Percentiles rank a stretch among this genome's conserved stretches.
Conservation (phyloP, 768 basidiomycete species). For the Lactarius akahatsu region DNA sequence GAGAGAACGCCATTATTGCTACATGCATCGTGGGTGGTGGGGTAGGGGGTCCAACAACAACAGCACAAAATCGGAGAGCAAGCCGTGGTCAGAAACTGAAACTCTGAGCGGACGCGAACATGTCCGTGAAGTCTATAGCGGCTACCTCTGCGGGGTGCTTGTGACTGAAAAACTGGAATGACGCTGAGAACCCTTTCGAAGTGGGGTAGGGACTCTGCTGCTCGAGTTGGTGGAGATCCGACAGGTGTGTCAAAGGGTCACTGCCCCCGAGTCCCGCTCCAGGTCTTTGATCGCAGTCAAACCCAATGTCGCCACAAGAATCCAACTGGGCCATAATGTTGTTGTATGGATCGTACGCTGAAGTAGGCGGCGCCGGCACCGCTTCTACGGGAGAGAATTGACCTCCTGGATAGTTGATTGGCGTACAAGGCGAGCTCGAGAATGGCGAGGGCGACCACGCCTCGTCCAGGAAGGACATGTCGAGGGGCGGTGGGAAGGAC, state of each 20-base stretch:
- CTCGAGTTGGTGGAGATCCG: not conserved
- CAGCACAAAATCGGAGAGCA: slow-evolving; percentile 9
- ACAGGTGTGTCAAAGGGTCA: slow-evolving; percentile 4
- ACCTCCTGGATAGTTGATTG: slow-evolving; percentile 15
- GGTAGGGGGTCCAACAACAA: slow-evolving; percentile 10
- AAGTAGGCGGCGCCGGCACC: slow-evolving; percentile 16
- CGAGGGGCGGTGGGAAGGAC: slow-evolving; percentile 17
- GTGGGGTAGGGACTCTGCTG: slow-evolving; percentile 8
- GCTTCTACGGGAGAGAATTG: slow-evolving; percentile 20
- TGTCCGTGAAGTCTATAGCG: slow-evolving; percentile 17
- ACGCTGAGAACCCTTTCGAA: slow-evolving; percentile 1
- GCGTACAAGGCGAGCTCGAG: slow-evolving; percentile 26
- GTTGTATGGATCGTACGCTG: slow-evolving; percentile 14
- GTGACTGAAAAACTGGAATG: slow-evolving; percentile 19
- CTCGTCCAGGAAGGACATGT: slow-evolving; percentile 23
- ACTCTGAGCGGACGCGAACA: slow-evolving; percentile 14
- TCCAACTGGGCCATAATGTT: slow-evolving; percentile 16
- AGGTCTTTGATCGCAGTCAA: slow-evolving; percentile 5
- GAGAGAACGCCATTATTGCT: slow-evolving; percentile 24
- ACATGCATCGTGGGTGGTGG: slow-evolving; percentile 15
- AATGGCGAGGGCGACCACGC: slow-evolving; percentile 21
- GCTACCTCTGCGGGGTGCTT: slow-evolving; percentile 12
- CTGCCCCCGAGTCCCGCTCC: not conserved
- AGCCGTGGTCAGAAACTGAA: slow-evolving; percentile 20
- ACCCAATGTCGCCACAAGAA: slow-evolving; percentile 9